Evolutionary conservation across 176 grass and related monocot species (phyloP).

Genomic region (Tuctoria greenei): DNA sequence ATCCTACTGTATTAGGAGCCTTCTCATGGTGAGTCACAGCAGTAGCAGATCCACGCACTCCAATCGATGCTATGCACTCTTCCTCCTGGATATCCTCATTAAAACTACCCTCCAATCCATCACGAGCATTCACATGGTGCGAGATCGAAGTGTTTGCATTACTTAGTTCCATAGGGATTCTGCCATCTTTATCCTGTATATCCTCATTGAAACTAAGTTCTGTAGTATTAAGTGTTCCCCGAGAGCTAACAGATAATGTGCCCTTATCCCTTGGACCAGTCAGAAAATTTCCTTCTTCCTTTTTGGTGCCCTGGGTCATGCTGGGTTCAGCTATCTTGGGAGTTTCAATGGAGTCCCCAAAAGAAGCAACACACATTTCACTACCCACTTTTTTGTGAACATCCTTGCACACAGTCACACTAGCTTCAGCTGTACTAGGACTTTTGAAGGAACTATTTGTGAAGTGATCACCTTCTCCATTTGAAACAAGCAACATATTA

Average conservation of each 20-base stretch:
- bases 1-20: slow-evolving; percentile 19
- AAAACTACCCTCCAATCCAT: slow-evolving; percentile 1
- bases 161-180: slow-evolving; percentile 23
- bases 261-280: slow-evolving; percentile 10
- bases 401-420: background rate
- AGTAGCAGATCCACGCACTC: background rate
- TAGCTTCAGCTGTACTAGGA: slow-evolving; percentile 17
- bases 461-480: background rate
- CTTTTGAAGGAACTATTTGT: background rate
- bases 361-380: slow-evolving; percentile 33
- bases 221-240: background rate
- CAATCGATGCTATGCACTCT: background rate
- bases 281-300: slow-evolving; percentile 29
- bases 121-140: background rate
- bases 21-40: background rate
- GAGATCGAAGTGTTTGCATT: background rate
- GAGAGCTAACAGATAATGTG: slow-evolving; percentile 9
- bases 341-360: slow-evolving; percentile 18
- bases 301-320: background rate
- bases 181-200: slow-evolving; percentile 30
- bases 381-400: slow-evolving; percentile 27
- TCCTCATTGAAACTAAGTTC: slow-evolving; percentile 16
- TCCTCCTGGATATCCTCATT: background rate
- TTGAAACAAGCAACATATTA: slow-evolving; percentile 7
- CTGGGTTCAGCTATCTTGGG: slow-evolving; percentile 7